Conservation (phyloP, 2,329 filamentous ascomycete species). For the Beauveria asiatica region DNA sequence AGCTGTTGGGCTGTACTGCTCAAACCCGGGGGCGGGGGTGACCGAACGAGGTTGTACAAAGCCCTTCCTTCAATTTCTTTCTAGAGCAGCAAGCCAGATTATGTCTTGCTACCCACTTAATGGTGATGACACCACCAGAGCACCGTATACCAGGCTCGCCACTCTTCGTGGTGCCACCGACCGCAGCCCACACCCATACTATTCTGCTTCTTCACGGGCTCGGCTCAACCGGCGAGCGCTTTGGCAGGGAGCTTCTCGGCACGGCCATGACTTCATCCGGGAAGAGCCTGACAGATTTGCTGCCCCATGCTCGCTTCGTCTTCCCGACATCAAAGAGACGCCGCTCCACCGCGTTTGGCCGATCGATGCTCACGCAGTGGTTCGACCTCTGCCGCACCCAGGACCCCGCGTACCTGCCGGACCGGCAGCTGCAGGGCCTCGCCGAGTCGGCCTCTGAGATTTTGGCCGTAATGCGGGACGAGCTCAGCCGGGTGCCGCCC, state of each 20-base stretch:
- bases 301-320: constrained; percentile 36
- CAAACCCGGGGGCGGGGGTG: too few relatives aligned
- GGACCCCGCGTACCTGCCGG: constrained; percentile 30
- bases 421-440: constrained; percentile 37
- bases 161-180: constrained; percentile 16
- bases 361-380: constrained; percentile 39
- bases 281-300: constrained; percentile 22
- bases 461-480: constrained; percentile 24
- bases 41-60: too few relatives aligned
- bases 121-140: not conserved
- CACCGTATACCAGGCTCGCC: not conserved
- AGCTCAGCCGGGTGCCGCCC: constrained; percentile 21
- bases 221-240: constrained; percentile 24
- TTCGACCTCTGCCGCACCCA: constrained; percentile 37
- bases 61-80: too few relatives aligned
- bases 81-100: not conserved
- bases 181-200: constrained; percentile 18
- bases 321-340: constrained; percentile 41
- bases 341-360: constrained; percentile 34
- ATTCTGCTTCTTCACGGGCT: constrained; percentile 24
- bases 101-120: too few relatives aligned
- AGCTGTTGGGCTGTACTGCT: too few relatives aligned
- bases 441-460: constrained; percentile 31
- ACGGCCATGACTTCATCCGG: constrained; percentile 20
- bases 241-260: constrained; percentile 24